These are phyloP conservation scores for Aureobasidium namibiae DNA, from an alignment of 2,329 filamentous ascomycete genomes.

Conservation along the genomic window DNA sequence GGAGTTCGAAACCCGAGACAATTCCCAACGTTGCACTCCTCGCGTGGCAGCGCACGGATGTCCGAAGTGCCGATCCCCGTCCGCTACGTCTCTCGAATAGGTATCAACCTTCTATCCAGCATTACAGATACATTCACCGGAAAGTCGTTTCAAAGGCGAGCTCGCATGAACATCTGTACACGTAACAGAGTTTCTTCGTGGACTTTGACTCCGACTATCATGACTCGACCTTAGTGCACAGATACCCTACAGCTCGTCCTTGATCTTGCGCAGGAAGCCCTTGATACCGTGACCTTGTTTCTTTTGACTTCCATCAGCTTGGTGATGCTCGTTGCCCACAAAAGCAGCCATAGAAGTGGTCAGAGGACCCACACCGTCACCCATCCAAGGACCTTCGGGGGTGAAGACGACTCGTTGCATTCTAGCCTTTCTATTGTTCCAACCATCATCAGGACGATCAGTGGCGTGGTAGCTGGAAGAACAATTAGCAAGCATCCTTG, in stretches of 20 bases:
- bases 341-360: constrained; percentile 17
- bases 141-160: no score
- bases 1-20: neutral
- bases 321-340: neutral
- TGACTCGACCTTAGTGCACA: neutral
- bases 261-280: constrained; percentile 13
- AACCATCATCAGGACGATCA: constrained; percentile 35
- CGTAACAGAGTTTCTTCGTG: neutral
- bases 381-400: constrained; percentile 34
- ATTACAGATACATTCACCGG: no score
- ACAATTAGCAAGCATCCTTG: neutral
- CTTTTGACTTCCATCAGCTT: neutral
- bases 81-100: neutral
- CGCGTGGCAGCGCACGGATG: neutral
- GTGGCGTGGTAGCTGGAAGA: constrained; percentile 35
- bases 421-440: constrained; percentile 37
- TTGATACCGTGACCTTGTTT: constrained; percentile 12
- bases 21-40: neutral
- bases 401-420: constrained; percentile 34
- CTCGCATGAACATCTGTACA: no score
- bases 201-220: neutral
- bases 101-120: neutral
- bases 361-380: constrained; percentile 29
- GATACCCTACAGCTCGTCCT: constrained; percentile 11
- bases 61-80: neutral